These are phyloP conservation scores for Jamesozyma spencerorum DNA, from an alignment of 805 yeast species.

Conservation along the genomic window DNA sequence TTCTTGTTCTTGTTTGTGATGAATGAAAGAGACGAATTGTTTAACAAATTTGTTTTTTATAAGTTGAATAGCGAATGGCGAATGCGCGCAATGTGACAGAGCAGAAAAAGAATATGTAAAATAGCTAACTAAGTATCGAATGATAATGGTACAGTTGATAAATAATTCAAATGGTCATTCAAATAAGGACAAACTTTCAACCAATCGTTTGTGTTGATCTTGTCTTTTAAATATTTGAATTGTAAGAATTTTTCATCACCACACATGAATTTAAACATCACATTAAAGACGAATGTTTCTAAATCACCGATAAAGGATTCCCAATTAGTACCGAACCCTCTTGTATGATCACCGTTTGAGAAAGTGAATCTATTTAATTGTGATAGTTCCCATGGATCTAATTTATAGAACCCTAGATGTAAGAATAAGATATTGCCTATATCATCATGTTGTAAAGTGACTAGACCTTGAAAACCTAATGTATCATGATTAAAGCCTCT, in stretches of 20 bases:
- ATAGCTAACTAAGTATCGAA: no score
- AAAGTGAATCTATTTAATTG: slow-evolving; percentile 13
- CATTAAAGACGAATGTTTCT: slow-evolving; percentile 21
- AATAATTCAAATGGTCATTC: slow-evolving; percentile 12
- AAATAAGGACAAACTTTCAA: slow-evolving; percentile 21
- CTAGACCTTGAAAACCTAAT: slow-evolving; percentile 47
- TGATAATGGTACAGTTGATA: no score
- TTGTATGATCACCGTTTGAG: slow-evolving; percentile 15
- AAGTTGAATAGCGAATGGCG: no score
- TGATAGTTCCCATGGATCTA: slow-evolving; percentile 28
- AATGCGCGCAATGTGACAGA: no score
- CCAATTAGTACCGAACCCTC: slow-evolving; percentile 15
- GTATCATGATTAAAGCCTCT: slow-evolving; percentile 31
- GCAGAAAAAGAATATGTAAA: no score
- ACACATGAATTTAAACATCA: slow-evolving; percentile 16
- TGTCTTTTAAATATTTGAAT: slow-evolving; percentile 15
- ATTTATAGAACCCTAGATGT: slow-evolving; percentile 35
- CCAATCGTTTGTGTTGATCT: slow-evolving; percentile 6
- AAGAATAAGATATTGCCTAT: slow-evolving; percentile 27
- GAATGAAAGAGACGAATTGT: no score
- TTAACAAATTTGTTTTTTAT: no score
- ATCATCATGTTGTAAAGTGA: slow-evolving; percentile 62
- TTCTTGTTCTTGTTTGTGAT: neutral
- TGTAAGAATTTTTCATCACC: slow-evolving; percentile 2
- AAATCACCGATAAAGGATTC: slow-evolving; percentile 18